Conservation (phyloP, 345 rosid species). For the Gynandropsis gynandra region DNA sequence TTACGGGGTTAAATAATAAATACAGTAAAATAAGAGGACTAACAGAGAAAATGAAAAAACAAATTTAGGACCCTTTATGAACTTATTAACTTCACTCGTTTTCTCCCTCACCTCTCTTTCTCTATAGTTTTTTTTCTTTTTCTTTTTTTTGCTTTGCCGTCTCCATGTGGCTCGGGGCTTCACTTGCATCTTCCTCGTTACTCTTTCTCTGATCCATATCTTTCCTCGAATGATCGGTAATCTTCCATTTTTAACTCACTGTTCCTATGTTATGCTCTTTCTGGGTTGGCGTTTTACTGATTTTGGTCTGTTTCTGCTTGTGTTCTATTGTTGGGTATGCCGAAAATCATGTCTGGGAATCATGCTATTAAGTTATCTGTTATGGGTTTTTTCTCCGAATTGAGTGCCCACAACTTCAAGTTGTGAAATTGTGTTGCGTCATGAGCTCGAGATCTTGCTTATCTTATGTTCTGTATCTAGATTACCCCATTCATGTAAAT, state of each 20-base stretch:
- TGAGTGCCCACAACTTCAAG: neutral
- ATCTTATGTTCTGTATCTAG: constrained; percentile 12
- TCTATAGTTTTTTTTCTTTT: too few relatives aligned
- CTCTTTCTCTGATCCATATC: constrained; percentile 28
- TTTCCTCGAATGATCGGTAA: constrained; percentile 52
- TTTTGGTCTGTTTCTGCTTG: constrained; percentile 1
- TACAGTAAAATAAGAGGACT: constrained; percentile 8
- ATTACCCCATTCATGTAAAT: constrained; percentile 8
- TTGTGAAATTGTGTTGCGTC: neutral
- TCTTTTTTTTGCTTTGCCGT: constrained; percentile 21
- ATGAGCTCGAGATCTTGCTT: constrained; percentile 1
- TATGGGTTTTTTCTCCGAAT: neutral
- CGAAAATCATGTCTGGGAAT: constrained; percentile 12
- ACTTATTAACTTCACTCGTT: constrained; percentile 29
- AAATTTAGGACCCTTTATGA: neutral
- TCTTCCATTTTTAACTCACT: neutral
- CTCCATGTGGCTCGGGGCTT: constrained; percentile 31
- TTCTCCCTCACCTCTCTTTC: constrained; percentile 14
- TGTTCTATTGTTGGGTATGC: constrained; percentile 12
- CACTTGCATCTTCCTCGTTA: constrained; percentile 29
- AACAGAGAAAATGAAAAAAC: neutral
- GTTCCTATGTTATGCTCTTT: constrained; percentile 7
- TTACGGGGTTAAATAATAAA: neutral
- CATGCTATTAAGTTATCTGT: neutral
- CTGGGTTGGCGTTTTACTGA: constrained; percentile 14